Evolutionary conservation across 2,329 filamentous ascomycete species (phyloP).

Genomic region (Pseudopithomyces chartarum): DNA sequence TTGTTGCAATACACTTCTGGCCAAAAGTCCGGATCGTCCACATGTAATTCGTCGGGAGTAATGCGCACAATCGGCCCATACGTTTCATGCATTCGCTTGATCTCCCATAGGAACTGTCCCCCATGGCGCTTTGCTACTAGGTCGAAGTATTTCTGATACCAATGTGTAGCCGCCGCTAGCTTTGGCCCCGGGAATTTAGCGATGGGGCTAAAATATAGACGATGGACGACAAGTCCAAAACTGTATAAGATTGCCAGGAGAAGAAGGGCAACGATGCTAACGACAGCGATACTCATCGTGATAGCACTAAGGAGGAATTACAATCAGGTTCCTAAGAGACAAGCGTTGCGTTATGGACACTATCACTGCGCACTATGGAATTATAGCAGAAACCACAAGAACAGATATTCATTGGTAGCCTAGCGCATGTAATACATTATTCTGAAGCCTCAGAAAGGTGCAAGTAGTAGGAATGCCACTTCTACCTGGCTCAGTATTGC

Average conservation of each 20-base stretch:
- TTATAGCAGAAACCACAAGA: too few species aligned
- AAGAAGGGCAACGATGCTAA: not conserved
- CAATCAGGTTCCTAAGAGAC: too few species aligned
- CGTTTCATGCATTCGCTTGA: not conserved
- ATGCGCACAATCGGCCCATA: slow-evolving; percentile 15
- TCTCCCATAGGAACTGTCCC: slow-evolving; percentile 6
- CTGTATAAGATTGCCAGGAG: slow-evolving; percentile 13
- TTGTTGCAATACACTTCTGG: not conserved
- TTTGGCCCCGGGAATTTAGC: slow-evolving; percentile 19
- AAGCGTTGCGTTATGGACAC: too few species aligned
- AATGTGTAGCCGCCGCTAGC: slow-evolving; percentile 17
- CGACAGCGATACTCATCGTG: too few species aligned
- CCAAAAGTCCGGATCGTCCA: slow-evolving; percentile 1
- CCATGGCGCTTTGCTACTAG: slow-evolving; percentile 9
- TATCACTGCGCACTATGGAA: too few species aligned
- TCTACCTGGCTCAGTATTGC: too few species aligned
- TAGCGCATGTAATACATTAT: too few species aligned
- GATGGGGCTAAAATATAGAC: slow-evolving; percentile 13
- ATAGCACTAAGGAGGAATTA: too few species aligned
- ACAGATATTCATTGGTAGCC: too few species aligned
- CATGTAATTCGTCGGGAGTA: slow-evolving; percentile 14
- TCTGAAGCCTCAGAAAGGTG: too few species aligned
- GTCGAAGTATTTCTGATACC: slow-evolving; percentile 18
- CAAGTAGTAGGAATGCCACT: too few species aligned
- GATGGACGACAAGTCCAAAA: slow-evolving; percentile 9